Conservation (phyloP, 2,329 filamentous ascomycete species). For the Epichloe sylvatica region DNA sequence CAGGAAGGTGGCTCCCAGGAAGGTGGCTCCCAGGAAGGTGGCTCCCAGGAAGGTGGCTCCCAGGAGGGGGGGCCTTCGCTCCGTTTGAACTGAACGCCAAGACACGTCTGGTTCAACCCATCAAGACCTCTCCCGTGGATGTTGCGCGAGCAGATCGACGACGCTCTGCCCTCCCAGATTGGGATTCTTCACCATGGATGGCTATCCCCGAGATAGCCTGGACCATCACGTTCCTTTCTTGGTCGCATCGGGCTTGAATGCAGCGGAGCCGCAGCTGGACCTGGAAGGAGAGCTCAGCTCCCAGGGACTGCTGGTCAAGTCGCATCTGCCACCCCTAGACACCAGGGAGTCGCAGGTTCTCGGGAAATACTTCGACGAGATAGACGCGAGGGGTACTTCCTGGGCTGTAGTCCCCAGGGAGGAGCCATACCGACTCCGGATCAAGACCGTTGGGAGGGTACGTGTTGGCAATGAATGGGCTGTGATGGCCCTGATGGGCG, state of each 20-base stretch:
- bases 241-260: slow-evolving; percentile 60
- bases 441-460: slow-evolving; percentile 72
- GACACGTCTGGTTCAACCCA: slow-evolving; percentile 9
- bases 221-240: slow-evolving; percentile 78
- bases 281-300: slow-evolving; percentile 40
- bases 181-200: slow-evolving; percentile 48
- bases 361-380: slow-evolving; percentile 48
- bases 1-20: not conserved
- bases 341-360: slow-evolving; percentile 51
- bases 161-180: slow-evolving; percentile 6
- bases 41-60: not conserved
- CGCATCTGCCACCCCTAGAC: slow-evolving; percentile 54
- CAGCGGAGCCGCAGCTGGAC: slow-evolving; percentile 25
- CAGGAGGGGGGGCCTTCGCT: not conserved
- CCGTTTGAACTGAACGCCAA: not conserved
- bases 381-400: slow-evolving; percentile 49
- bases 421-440: slow-evolving; percentile 46
- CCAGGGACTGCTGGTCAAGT: slow-evolving; percentile 48
- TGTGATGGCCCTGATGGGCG: not conserved
- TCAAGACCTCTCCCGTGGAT: not conserved
- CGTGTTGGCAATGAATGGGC: slow-evolving; percentile 15
- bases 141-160: slow-evolving; percentile 1
- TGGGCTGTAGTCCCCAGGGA: slow-evolving; percentile 50
- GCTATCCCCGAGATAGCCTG: slow-evolving; percentile 65
- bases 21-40: not conserved